Evolutionary conservation across 1,139 yeast species (phyloP).

Genomic region (Kluyveromyces marxianus): DNA sequence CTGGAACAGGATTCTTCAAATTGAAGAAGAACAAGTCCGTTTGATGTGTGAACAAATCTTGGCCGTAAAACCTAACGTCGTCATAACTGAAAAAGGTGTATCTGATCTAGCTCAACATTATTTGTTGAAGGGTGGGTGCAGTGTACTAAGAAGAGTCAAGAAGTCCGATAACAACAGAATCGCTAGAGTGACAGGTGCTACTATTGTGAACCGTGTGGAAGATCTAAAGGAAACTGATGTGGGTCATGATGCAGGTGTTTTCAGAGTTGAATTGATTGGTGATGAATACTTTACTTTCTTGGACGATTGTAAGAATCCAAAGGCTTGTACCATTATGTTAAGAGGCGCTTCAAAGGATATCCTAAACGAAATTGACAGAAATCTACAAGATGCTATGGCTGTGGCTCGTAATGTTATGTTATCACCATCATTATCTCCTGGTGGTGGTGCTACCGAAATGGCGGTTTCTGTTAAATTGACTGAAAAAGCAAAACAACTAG

Average conservation of each 20-base stretch:
- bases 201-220: slow-evolving; percentile 91
- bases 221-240: slow-evolving; percentile 86
- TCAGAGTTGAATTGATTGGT: slow-evolving; percentile 91
- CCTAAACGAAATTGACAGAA: slow-evolving; percentile 91
- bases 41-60: slow-evolving; percentile 78
- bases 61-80: slow-evolving; percentile 84
- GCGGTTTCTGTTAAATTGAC: slow-evolving; percentile 86
- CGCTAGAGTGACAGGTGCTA: slow-evolving; percentile 96
- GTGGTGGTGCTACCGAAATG: slow-evolving; percentile 99
- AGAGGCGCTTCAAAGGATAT: slow-evolving; percentile 98
- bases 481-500: slow-evolving; percentile 85
- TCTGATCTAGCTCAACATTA: slow-evolving; percentile 97
- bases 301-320: slow-evolving; percentile 74
- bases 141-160: slow-evolving; percentile 89
- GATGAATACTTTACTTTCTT: slow-evolving; percentile 93
- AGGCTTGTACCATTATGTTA: slow-evolving; percentile 86
- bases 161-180: slow-evolving; percentile 95
- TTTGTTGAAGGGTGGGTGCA: slow-evolving; percentile 84
- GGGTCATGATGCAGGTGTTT: slow-evolving; percentile 83
- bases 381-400: slow-evolving; percentile 97
- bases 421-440: slow-evolving; percentile 93
- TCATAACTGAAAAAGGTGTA: slow-evolving; percentile 96
- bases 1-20: slow-evolving; percentile 91
- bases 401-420: slow-evolving; percentile 93
- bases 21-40: slow-evolving; percentile 96